A percentile compares a stretch with the other conserved stretches of the same genome.
phyloP scores from a whole-genome alignment of 768 basidiomycete species.

The Leccinum barrowsii region DNA sequence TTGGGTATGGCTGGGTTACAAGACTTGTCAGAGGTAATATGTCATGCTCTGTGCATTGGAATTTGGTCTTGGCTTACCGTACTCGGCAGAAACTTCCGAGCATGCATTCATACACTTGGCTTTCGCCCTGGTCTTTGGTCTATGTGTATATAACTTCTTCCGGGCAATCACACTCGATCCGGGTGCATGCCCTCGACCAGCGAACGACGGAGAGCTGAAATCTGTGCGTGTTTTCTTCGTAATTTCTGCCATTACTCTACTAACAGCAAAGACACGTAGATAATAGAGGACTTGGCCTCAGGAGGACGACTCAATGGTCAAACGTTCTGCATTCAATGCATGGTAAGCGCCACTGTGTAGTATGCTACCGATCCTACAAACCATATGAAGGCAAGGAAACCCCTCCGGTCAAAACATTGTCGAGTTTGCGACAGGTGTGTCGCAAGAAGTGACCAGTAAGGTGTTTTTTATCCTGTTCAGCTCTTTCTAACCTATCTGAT shows the following conservation, averaged over 20 bases:
- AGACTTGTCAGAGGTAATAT: conserved; percentile 67
- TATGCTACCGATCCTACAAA: not conserved
- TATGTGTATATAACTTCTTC: conserved; percentile 90
- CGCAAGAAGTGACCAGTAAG: conserved; percentile 90
- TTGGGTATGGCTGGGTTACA: conserved; percentile 77
- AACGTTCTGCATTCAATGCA: conserved; percentile 94
- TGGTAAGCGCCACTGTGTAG: conserved; percentile 48
- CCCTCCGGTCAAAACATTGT: conserved; percentile 93
- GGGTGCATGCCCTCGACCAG: conserved; percentile 78
- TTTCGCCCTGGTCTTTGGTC: conserved; percentile 64
- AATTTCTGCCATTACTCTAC: not conserved
- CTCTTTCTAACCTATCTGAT: conserved; percentile 2
- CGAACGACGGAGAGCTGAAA: conserved; percentile 83
- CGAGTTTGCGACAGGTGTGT: conserved; percentile 87
- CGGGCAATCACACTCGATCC: conserved; percentile 85
- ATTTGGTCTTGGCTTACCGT: not conserved
- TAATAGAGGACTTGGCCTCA: conserved; percentile 87
- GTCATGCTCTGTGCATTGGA: not conserved
- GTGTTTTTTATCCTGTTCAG: conserved; percentile 4
- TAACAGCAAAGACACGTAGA: conserved; percentile 39
- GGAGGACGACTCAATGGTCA: conserved; percentile 90
- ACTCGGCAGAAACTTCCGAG: conserved; percentile 62
- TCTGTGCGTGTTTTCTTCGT: conserved; percentile 48
- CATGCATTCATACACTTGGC: conserved; percentile 73
- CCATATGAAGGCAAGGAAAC: conserved; percentile 66